Evolutionary conservation across 176 grass and related monocot genomes (phyloP).

Genomic region (Areca catechu): DNA sequence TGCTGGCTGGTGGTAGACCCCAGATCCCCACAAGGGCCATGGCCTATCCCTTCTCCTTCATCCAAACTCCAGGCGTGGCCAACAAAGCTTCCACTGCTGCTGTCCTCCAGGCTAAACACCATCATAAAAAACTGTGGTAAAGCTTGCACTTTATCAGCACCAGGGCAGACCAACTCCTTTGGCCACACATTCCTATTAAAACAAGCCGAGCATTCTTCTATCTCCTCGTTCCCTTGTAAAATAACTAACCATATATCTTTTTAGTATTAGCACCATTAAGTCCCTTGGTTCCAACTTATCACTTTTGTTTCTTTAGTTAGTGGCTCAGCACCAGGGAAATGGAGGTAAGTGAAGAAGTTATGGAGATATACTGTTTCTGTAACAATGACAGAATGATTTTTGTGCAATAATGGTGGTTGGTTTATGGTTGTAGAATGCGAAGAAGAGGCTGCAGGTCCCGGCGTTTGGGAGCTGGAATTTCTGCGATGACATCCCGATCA

Average conservation of each 20-base stretch:
- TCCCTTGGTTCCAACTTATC: not conserved
- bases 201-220: not conserved
- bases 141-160: not conserved
- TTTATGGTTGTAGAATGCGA: not conserved
- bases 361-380: not conserved
- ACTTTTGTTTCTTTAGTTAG: not conserved
- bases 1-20: no score
- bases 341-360: not conserved
- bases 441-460: not conserved
- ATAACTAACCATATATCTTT: not conserved
- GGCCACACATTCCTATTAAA: not conserved
- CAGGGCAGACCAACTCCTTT: not conserved
- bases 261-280: not conserved
- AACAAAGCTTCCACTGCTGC: not conserved
- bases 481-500: not conserved
- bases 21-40: not conserved
- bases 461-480: constrained; percentile 3
- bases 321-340: not conserved
- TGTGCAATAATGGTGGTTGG: not conserved
- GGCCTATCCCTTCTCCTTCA: not conserved
- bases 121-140: not conserved
- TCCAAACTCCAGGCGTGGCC: not conserved
- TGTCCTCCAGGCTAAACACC: not conserved
- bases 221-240: not conserved
- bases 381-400: not conserved